phyloP scores from a whole-genome alignment of 805 yeast genomes.

The Monosporozyma solicola region DNA sequence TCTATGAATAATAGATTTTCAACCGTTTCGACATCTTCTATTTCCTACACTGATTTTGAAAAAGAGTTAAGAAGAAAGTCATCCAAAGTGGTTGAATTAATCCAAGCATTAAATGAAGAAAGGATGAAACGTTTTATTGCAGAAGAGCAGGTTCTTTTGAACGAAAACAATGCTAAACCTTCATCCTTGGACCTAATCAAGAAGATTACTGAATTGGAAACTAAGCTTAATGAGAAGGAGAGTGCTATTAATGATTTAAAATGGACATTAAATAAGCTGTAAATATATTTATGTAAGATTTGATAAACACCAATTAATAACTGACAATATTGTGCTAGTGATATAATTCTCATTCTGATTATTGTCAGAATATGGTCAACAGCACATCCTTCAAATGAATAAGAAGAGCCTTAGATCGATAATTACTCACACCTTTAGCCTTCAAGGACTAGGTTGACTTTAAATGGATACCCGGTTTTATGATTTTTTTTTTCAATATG shows the following conservation, averaged over 20 bases:
- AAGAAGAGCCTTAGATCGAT: too few relatives aligned
- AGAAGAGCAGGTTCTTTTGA: conserved; percentile 56
- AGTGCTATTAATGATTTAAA: conserved; percentile 37
- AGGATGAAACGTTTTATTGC: conserved; percentile 57
- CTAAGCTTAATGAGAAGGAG: conserved; percentile 39
- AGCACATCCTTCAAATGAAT: not conserved
- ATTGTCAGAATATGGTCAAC: too few relatives aligned
- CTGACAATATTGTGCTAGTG: not conserved
- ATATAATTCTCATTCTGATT: not conserved
- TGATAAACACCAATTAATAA: not conserved
- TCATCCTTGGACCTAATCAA: conserved; percentile 47
- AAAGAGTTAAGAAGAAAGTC: conserved; percentile 33
- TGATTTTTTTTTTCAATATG: not conserved
- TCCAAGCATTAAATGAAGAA: conserved; percentile 53
- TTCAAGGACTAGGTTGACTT: not conserved
- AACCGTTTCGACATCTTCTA: not conserved
- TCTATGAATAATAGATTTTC: not conserved
- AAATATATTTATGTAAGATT: not conserved
- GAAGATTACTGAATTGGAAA: conserved; percentile 45
- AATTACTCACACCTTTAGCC: too few relatives aligned
- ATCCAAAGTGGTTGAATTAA: conserved; percentile 41
- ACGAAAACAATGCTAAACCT: conserved; percentile 46
- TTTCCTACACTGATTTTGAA: conserved; percentile 21
- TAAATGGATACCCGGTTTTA: not conserved
- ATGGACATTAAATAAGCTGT: not conserved